A percentile compares a stretch with the other conserved stretches of the same genome.
Conservation (phyloP, 805 yeast genomes). For the Diddensiella santjacobensis region DNA sequence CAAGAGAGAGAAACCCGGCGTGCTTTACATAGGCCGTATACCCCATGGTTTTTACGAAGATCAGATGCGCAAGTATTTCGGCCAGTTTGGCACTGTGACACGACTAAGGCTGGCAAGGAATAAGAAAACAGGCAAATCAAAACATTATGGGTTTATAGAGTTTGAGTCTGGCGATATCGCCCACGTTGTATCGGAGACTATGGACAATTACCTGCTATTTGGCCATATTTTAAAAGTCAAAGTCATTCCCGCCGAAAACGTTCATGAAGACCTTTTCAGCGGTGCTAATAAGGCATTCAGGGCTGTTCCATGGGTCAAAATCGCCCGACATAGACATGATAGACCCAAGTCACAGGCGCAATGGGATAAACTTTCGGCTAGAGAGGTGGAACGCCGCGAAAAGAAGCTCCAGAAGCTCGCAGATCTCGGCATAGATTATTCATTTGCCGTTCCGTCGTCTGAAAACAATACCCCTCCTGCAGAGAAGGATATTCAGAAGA, state of each 20-base stretch:
- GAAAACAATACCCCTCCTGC: slow-evolving; percentile 7
- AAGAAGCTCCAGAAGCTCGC: slow-evolving; percentile 49
- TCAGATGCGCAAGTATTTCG: slow-evolving; percentile 67
- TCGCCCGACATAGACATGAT: slow-evolving; percentile 52
- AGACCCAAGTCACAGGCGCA: slow-evolving; percentile 52
- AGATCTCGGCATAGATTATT: slow-evolving; percentile 56
- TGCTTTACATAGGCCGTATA: slow-evolving; percentile 83
- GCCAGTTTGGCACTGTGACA: slow-evolving; percentile 83
- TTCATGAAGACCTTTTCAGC: slow-evolving; percentile 50
- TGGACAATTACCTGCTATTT: slow-evolving; percentile 88
- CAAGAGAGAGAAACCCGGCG: slow-evolving; percentile 42
- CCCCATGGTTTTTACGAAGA: slow-evolving; percentile 90
- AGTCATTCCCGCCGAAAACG: slow-evolving; percentile 42
- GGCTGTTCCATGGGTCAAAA: slow-evolving; percentile 56
- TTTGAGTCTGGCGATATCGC: slow-evolving; percentile 75
- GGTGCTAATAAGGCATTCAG: slow-evolving; percentile 55
- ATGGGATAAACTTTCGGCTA: slow-evolving; percentile 52
- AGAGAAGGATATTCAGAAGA: slow-evolving; percentile 5
- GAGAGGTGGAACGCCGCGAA: slow-evolving; percentile 41
- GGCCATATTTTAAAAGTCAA: slow-evolving; percentile 81
- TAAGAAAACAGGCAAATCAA: slow-evolving; percentile 84
- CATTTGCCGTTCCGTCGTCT: slow-evolving; percentile 12
- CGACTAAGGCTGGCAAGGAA: slow-evolving; percentile 81
- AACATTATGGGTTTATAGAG: slow-evolving; percentile 89
- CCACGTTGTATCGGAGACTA: slow-evolving; percentile 84